Conservation (phyloP, 345 rosid species). For the Brassica cretica region DNA sequence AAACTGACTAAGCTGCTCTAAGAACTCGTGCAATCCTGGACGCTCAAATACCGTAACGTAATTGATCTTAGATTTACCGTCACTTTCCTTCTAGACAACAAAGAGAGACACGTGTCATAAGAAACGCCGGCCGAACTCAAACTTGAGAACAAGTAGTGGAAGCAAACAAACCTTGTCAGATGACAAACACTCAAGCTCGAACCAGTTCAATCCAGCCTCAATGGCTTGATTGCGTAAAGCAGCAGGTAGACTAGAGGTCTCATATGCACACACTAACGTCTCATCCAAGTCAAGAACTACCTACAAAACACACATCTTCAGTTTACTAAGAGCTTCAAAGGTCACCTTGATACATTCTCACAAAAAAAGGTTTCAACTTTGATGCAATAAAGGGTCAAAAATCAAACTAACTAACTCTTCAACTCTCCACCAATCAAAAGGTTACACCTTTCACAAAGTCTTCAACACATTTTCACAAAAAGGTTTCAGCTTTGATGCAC, state of each 20-base stretch:
- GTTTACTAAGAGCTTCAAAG: slow-evolving; percentile 5
- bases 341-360: neutral
- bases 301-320: slow-evolving; percentile 45
- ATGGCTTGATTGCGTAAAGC: slow-evolving; percentile 62
- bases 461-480: neutral
- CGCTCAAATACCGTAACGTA: slow-evolving; percentile 91
- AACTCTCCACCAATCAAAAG: neutral
- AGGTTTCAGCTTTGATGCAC: slow-evolving; percentile 3
- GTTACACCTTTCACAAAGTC: neutral
- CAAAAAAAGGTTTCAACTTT: neutral
- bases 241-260: slow-evolving; percentile 77
- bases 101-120: slow-evolving; percentile 41
- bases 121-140: neutral
- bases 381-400: too few relatives aligned
- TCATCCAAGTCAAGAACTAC: slow-evolving; percentile 99
- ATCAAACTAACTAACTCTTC: neutral
- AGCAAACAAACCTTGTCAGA: slow-evolving; percentile 71
- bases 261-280: slow-evolving; percentile 91
- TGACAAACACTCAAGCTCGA: slow-evolving; percentile 88
- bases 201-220: slow-evolving; percentile 82
- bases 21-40: slow-evolving; percentile 85
- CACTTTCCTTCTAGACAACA: slow-evolving; percentile 56
- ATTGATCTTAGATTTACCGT: slow-evolving; percentile 74
- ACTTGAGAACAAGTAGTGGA: neutral
- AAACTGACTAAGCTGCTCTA: slow-evolving; percentile 67